Percentiles rank a stretch among this genome's conserved stretches.
Conservation (phyloP, 768 basidiomycete genomes). For the Amyloporia xantha region DNA sequence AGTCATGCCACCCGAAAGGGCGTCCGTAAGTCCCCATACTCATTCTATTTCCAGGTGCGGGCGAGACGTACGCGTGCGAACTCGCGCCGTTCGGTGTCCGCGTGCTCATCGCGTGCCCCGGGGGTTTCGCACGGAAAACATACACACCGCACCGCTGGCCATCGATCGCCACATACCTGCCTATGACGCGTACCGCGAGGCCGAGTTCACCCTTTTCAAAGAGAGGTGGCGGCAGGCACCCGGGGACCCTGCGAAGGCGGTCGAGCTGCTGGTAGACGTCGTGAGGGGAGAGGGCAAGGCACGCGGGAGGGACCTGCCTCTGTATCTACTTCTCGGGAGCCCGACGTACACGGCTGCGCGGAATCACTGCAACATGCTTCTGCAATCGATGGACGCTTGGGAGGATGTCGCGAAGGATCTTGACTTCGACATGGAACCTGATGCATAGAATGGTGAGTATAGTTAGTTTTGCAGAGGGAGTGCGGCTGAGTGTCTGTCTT, state of each 20-base stretch:
- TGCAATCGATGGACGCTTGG: conserved; percentile 48
- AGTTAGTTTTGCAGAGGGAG: background rate
- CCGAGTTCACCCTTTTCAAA: conserved; percentile 25
- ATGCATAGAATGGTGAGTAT: background rate
- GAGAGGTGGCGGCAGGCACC: conserved; percentile 36
- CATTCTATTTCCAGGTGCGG: conserved; percentile 25
- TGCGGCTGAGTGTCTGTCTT: background rate
- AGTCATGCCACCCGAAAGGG: background rate
- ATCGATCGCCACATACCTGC: conserved; percentile 36
- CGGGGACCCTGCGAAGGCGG: conserved; percentile 55
- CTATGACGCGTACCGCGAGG: conserved; percentile 39
- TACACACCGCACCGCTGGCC: conserved; percentile 31
- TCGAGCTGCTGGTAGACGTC: conserved; percentile 38
- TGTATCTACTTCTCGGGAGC: conserved; percentile 42
- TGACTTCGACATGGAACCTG: conserved; percentile 15
- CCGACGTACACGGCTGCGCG: conserved; percentile 48
- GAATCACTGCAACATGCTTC: conserved; percentile 37
- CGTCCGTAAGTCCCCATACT: background rate
- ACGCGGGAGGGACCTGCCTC: conserved; percentile 38
- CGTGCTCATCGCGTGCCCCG: conserved; percentile 51
- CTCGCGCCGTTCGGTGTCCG: conserved; percentile 50
- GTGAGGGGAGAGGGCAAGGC: conserved; percentile 47
- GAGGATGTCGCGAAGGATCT: conserved; percentile 33
- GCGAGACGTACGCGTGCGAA: conserved; percentile 48
- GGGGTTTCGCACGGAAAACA: conserved; percentile 57